Evolutionary conservation across 495 filamentous ascomycete species (phyloP).

Genomic region (Aspergillus sclerotiicarbonarius): DNA sequence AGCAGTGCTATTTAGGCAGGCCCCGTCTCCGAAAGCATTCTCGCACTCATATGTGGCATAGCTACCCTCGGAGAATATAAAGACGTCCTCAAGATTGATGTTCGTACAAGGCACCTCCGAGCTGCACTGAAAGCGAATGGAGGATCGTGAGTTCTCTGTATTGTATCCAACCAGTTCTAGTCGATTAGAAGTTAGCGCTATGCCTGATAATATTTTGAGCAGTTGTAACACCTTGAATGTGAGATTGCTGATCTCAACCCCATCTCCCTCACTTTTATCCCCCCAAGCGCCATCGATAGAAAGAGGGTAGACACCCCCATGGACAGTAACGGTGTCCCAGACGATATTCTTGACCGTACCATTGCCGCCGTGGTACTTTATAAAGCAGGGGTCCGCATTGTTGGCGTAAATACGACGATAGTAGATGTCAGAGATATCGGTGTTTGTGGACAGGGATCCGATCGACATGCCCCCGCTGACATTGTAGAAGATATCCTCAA

Average conservation of each 20-base stretch:
- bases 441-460: conserved; percentile 38
- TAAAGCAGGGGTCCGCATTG: conserved; percentile 57
- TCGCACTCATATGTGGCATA: conserved; percentile 40
- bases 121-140: conserved; percentile 29
- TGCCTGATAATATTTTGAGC: background rate
- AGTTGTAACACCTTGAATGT: conserved; percentile 25
- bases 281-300: conserved; percentile 54
- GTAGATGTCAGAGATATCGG: conserved; percentile 35
- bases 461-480: conserved; percentile 49
- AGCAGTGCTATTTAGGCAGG: conserved; percentile 30
- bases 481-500: conserved; percentile 54
- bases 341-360: conserved; percentile 28
- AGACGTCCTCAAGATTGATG: conserved; percentile 45
- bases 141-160: background rate
- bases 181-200: background rate
- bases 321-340: conserved; percentile 25
- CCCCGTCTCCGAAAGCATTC: conserved; percentile 44
- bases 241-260: conserved; percentile 44
- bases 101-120: conserved; percentile 47
- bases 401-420: conserved; percentile 46
- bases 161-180: background rate
- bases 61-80: conserved; percentile 53
- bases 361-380: conserved; percentile 52
- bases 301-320: conserved; percentile 40
- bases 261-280: conserved; percentile 28